Evolutionary conservation across 495 filamentous ascomycete genomes (phyloP), one percentile per base, ranked within the genome.

Genomic region (Cetradonia linearis): DNA sequence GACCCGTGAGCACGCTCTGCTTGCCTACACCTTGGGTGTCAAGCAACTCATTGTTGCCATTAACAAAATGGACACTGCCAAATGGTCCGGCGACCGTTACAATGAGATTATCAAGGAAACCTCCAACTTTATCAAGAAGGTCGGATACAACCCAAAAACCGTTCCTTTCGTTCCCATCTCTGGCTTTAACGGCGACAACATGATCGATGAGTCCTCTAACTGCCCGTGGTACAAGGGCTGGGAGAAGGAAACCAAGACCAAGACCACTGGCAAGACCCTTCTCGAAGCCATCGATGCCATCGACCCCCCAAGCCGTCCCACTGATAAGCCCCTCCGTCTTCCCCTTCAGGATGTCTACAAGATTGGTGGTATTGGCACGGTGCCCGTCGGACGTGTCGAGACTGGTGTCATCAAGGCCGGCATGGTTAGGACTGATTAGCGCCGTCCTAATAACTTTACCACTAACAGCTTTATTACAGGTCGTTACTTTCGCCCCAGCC

Each of bases 331-430:
- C 72, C 93, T 98, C 73, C 93, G 93, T 85, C 94, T 98, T 72
- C 93, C 93, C 75, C 94, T 98, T 71, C 93, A 98, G 87, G 93
- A 98, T 83, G 93, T 98, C 64, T 98, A 98, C 91, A 98, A 98
- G 89, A 98, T 98, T 75, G 91, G 91, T 68, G 93, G 93, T 91
- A 98, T 98, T 78, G 93, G 93, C 76, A 98, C 93, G 70, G 93
- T 98, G 64, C 93, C 93, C 66, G 93, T 98, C 81, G 93, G 93
- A 76, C 93, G 93, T 95, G 94, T 98, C 76, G 93, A 98, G 87
- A 98, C 93, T 73, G 93, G 93, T 92, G 66, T 86, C 76, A 92
- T 98, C 82, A 86, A 88, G 81, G 85, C 93, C 74, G 93, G 93
- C 74, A 96, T 96, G 93, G 86, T 97, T 42, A 44, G 47, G 28